A percentile compares a stretch with the other conserved stretches of the same genome.
Evolutionary conservation across 2,329 filamentous ascomycete genomes (phyloP).

Genomic region (Bisporella sp.): DNA sequence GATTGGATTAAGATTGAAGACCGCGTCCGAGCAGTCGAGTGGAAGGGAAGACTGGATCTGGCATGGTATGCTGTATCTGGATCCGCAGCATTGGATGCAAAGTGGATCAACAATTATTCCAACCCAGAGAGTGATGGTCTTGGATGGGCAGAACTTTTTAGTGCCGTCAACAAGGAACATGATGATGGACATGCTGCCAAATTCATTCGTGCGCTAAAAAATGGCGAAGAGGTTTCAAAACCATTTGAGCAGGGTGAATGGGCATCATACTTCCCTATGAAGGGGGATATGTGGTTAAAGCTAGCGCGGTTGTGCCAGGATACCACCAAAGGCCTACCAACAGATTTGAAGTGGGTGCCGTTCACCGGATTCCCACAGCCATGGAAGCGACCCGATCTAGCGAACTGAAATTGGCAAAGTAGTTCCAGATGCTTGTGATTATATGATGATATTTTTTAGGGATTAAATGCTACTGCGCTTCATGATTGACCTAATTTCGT

Average conservation of each 20-base stretch:
- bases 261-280: neutral
- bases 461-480: too few species aligned
- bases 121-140: constrained; percentile 30
- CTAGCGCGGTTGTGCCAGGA: neutral
- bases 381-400: neutral
- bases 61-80: constrained; percentile 64
- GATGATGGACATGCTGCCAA: neutral
- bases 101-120: constrained; percentile 51
- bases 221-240: neutral
- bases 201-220: neutral
- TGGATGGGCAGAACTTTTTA: constrained; percentile 31
- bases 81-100: constrained; percentile 49
- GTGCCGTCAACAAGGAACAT: constrained; percentile 37
- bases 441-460: too few species aligned
- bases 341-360: neutral
- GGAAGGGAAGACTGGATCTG: constrained; percentile 70
- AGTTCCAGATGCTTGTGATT: too few species aligned
- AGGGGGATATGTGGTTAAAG: neutral
- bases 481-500: too few species aligned
- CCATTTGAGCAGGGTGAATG: neutral
- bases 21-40: constrained; percentile 68
- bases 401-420: too few species aligned
- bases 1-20: constrained; percentile 50
- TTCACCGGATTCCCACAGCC: neutral
- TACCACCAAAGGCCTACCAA: neutral